These are phyloP conservation scores for Mortierella sp. DNA, from an alignment of 371 early-diverging fungal species.

Conservation along the genomic window DNA sequence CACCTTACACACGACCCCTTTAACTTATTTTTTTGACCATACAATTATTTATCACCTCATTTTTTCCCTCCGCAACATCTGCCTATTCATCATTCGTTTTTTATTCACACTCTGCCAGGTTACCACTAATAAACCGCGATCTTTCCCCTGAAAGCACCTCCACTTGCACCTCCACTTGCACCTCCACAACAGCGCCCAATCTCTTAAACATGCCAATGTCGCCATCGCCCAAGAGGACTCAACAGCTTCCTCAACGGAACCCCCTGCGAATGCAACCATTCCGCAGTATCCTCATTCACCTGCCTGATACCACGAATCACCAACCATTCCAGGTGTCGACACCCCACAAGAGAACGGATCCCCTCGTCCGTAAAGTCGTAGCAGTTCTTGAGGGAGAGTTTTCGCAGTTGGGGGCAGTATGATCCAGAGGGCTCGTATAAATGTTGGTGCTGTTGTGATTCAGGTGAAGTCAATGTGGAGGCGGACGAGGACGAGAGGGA, in stretches of 20 bases:
- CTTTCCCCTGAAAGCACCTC: no score
- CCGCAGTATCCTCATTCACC: constrained; percentile 32
- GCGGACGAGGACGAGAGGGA: not conserved
- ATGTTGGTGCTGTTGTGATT: not conserved
- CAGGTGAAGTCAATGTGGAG: not conserved
- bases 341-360: constrained; percentile 39
- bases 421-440: constrained; percentile 6
- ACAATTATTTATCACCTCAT: not conserved
- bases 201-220: constrained; percentile 27
- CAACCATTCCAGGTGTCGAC: constrained; percentile 41
- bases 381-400: constrained; percentile 40
- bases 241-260: constrained; percentile 43
- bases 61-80: not conserved
- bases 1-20: not conserved
- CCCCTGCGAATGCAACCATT: constrained; percentile 51
- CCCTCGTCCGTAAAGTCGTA: constrained; percentile 39
- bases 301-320: constrained; percentile 45
- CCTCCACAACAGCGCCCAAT: no score
- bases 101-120: not conserved
- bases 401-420: constrained; percentile 22
- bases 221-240: constrained; percentile 48
- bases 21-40: not conserved
- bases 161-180: not conserved
- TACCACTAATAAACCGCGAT: not conserved
- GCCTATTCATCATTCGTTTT: not conserved